Conservation (phyloP, 2,329 filamentous ascomycete species). For the Aspergillus carbonarius region DNA sequence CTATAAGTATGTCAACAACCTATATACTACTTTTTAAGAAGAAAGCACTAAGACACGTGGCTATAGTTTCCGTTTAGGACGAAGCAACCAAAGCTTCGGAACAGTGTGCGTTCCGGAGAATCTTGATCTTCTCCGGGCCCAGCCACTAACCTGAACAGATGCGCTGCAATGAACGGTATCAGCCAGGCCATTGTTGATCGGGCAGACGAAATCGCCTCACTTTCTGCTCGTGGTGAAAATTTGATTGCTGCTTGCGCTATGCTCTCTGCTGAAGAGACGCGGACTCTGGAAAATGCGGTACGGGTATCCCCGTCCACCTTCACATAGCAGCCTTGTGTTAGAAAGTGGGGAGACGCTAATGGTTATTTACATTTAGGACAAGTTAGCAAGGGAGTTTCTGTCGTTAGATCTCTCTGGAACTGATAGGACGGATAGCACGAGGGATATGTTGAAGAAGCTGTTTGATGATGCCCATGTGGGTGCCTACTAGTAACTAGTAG, state of each 20-base stretch:
- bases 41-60: neutral
- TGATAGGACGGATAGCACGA: neutral
- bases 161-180: slow-evolving; percentile 84
- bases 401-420: slow-evolving; percentile 12
- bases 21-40: neutral
- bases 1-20: slow-evolving; percentile 56
- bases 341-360: neutral
- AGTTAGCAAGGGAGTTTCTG: slow-evolving; percentile 20
- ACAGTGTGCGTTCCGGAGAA: slow-evolving; percentile 51
- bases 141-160: slow-evolving; percentile 45
- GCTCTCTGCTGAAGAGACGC: slow-evolving; percentile 62
- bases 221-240: slow-evolving; percentile 72
- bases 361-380: slow-evolving; percentile 8
- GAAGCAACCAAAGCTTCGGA: slow-evolving; percentile 79
- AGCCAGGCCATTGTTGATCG: slow-evolving; percentile 68
- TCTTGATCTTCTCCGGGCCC: neutral
- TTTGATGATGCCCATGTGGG: neutral
- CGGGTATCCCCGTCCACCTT: slow-evolving; percentile 15
- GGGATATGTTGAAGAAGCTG: slow-evolving; percentile 10
- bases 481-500: too few relatives aligned
- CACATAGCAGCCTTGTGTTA: neutral
- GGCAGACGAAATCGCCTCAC: slow-evolving; percentile 69
- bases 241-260: slow-evolving; percentile 69
- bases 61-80: slow-evolving; percentile 56
- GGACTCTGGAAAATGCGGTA: slow-evolving; percentile 67